A percentile compares a stretch with the other conserved stretches of the same genome.
Conservation (phyloP, 2,329 filamentous ascomycete genomes). For the Cladosporium sp. region DNA sequence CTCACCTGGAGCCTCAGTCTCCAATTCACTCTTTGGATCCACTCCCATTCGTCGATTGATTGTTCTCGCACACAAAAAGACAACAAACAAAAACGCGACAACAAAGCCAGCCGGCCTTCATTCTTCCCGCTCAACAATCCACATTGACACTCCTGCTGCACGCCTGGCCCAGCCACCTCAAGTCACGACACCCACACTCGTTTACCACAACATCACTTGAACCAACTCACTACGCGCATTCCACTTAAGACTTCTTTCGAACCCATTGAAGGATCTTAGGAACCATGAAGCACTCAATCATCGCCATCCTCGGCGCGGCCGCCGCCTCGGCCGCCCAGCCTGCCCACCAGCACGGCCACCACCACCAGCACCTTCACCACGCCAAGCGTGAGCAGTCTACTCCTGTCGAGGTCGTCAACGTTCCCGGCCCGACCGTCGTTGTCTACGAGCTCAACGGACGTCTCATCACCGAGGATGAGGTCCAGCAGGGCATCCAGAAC, state of each 20-base stretch:
- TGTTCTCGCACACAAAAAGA: too few species aligned
- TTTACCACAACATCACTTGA: background rate
- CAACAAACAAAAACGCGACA: conserved; percentile 1
- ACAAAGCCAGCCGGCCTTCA: conserved; percentile 2
- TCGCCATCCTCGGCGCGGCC: conserved; percentile 33
- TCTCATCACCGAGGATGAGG: conserved; percentile 57
- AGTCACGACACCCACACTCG: conserved; percentile 3
- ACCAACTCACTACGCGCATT: background rate
- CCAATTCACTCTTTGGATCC: conserved; percentile 22
- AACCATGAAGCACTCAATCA: conserved; percentile 32
- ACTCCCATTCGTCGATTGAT: background rate
- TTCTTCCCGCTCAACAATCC: conserved; percentile 13
- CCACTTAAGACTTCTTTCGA: background rate
- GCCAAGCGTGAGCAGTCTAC: conserved; percentile 50
- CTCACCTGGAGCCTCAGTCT: conserved; percentile 15
- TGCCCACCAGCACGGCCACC: conserved; percentile 53
- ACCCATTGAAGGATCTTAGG: too few species aligned
- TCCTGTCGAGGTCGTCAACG: conserved; percentile 48
- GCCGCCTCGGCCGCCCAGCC: conserved; percentile 33
- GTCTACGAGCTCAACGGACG: conserved; percentile 68
- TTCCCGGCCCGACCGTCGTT: conserved; percentile 59
- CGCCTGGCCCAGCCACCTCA: conserved; percentile 14
- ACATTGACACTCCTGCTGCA: conserved; percentile 6
- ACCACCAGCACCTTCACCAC: conserved; percentile 56
- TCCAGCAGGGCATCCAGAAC: conserved; percentile 64